Conservation (phyloP, 305 asterid species). For the Fraxinus floribunda region DNA sequence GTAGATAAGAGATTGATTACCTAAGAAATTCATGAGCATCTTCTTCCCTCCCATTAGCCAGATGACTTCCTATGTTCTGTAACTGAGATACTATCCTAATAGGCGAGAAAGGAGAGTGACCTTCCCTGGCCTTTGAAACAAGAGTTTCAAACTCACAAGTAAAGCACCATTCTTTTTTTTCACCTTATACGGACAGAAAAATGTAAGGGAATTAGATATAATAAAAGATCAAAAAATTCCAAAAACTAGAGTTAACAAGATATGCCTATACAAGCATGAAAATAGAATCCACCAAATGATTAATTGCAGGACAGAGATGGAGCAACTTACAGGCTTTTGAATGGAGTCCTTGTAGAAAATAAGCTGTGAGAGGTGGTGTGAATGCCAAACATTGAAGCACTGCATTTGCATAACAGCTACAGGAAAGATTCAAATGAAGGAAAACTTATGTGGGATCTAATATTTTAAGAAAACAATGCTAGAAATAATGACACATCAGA, state of each 20-base stretch:
- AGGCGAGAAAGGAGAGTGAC: constrained; percentile 57
- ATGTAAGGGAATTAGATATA: not conserved
- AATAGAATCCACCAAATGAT: not conserved
- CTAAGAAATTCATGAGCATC: constrained; percentile 93
- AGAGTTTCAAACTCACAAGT: constrained; percentile 68
- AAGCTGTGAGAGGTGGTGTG: constrained; percentile 87
- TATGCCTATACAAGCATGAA: not conserved
- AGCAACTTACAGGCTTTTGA: constrained; percentile 56
- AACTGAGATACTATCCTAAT: constrained; percentile 40
- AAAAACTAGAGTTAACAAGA: not conserved
- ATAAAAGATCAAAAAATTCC: not conserved
- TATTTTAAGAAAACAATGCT: constrained; percentile 11
- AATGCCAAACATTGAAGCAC: constrained; percentile 81
- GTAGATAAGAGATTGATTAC: constrained; percentile 34
- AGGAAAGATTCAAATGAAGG: constrained; percentile 22
- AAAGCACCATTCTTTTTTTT: constrained; percentile 70
- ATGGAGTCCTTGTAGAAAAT: constrained; percentile 78
- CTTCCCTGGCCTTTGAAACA: constrained; percentile 55
- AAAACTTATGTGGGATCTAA: not conserved
- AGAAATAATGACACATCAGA: not conserved
- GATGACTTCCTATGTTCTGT: constrained; percentile 59
- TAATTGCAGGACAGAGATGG: constrained; percentile 13
- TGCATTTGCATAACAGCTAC: constrained; percentile 89
- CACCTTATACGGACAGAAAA: constrained; percentile 40
- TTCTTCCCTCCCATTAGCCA: constrained; percentile 78